phyloP scores from a whole-genome alignment of 2,329 filamentous ascomycete genomes.

The Achaetomium macrosporum region DNA sequence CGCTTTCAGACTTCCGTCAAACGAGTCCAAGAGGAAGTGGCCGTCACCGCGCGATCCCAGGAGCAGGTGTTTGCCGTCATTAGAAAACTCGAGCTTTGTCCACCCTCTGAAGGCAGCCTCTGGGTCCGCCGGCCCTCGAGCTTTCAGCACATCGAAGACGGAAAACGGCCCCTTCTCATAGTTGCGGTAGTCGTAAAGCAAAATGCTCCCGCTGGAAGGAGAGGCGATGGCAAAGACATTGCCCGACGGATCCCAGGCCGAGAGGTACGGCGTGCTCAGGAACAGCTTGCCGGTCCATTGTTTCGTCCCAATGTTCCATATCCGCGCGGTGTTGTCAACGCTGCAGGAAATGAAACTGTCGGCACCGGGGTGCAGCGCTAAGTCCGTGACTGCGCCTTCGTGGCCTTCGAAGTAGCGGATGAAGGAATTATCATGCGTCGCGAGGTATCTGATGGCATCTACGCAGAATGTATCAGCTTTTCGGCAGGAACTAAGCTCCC shows the following conservation, averaged over 20 bases:
- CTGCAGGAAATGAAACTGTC: slow-evolving; percentile 92
- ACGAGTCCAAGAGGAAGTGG: slow-evolving; percentile 91
- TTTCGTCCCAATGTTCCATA: slow-evolving; percentile 83
- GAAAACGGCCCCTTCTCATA: slow-evolving; percentile 88
- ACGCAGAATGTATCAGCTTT: slow-evolving; percentile 1
- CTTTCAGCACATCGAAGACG: slow-evolving; percentile 70
- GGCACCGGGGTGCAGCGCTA: slow-evolving; percentile 76
- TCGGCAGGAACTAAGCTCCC: not conserved
- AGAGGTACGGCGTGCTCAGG: slow-evolving; percentile 73
- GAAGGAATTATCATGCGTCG: slow-evolving; percentile 91
- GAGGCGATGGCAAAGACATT: slow-evolving; percentile 87
- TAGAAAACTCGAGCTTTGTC: slow-evolving; percentile 92
- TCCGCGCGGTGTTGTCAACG: slow-evolving; percentile 80
- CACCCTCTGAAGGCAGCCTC: slow-evolving; percentile 64
- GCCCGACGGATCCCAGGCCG: slow-evolving; percentile 87
- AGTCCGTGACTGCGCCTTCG: slow-evolving; percentile 72
- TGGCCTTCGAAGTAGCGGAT: slow-evolving; percentile 95
- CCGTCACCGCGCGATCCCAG: slow-evolving; percentile 77
- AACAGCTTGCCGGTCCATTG: slow-evolving; percentile 75
- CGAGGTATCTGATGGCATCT: slow-evolving; percentile 82
- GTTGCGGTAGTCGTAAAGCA: slow-evolving; percentile 90
- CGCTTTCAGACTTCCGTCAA: slow-evolving; percentile 72
- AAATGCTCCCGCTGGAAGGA: slow-evolving; percentile 68
- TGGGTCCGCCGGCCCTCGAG: slow-evolving; percentile 42
- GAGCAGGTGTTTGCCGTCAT: slow-evolving; percentile 84